Evolutionary conservation across 1,139 yeast species (phyloP).

Genomic region (Groenewaldozyma sp.): DNA sequence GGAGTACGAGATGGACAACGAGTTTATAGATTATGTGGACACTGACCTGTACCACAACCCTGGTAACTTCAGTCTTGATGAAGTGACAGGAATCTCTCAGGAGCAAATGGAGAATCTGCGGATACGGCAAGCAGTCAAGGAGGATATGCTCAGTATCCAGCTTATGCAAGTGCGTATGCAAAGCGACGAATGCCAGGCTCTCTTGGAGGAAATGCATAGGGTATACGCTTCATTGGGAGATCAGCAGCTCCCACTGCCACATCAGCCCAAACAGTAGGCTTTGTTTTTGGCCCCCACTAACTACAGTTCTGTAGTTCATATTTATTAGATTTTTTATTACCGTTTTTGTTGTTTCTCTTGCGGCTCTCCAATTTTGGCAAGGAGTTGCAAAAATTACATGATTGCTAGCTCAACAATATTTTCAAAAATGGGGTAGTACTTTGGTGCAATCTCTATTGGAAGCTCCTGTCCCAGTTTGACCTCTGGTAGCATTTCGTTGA

Average conservation of each 20-base stretch:
- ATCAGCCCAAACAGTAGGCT: too few species aligned
- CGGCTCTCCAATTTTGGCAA: too few species aligned
- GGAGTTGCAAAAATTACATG: too few species aligned
- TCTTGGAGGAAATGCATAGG: background rate
- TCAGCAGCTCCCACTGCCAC: too few species aligned
- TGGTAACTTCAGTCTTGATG: too few species aligned
- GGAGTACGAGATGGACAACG: too few species aligned
- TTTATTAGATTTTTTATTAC: constrained; percentile 8
- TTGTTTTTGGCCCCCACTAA: too few species aligned
- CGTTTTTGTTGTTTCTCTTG: constrained; percentile 2
- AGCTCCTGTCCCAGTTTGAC: background rate
- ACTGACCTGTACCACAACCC: too few species aligned
- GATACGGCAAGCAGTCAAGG: background rate
- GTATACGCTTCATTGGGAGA: background rate
- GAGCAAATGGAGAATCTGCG: background rate
- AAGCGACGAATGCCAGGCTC: background rate
- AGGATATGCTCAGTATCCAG: background rate
- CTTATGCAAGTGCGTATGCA: background rate
- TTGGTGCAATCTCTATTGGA: background rate
- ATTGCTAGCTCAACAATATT: background rate
- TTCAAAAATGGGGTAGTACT: background rate
- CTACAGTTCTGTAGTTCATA: too few species aligned
- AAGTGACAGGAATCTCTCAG: too few species aligned
- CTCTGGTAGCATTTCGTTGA: constrained; percentile 7
- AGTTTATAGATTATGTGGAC: too few species aligned